Base-by-base conservation (phyloP, 2,329 filamentous ascomycete species). In the Exophiala lecanii-corni region DNA sequence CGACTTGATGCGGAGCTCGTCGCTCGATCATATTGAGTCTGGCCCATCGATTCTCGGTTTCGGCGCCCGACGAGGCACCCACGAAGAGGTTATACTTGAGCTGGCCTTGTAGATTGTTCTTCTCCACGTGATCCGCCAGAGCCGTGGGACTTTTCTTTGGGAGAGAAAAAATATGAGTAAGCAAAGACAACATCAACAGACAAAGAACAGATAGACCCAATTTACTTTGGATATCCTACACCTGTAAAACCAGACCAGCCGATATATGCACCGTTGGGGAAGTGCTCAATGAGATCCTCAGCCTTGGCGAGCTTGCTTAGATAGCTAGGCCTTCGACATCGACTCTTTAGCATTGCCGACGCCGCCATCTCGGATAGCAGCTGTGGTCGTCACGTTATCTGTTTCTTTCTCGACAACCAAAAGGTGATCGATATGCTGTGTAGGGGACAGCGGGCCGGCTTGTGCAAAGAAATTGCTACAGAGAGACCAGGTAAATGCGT, bases 31-130 rank as follows among this genome's bases (percentile, higher is more conserved):
- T 94, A 68, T 94, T 83, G 51, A 91, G 71, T 3, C 71, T 67
- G n/a, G 89, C 88, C 89, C 89, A 94, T 65, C 88, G 76, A 66
- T 92, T 92, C 71, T 94, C 88, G 0, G 88, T 94, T 69, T 92
- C 88, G 13, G 87, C 84, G 26, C 88, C 88, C 12, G 86, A 89
- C 4, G 85, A 91, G n/a, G 88, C 88, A 40, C 88, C 89, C 7
- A 94, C 88, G 55, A 94, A 94, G 13, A 94, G 76, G 44, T 80
- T 83, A 73, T 94, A 94, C 59, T 86, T 86, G 55, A 94, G 72
- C 73, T 94, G 72, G 43, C 88, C 87, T 66, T 94, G 81, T 12
- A 94, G 74, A 50, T 75, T 78, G 67, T 94, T 94, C 70, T 86
- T 79, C 69, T 94, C 88, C 55, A 94, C 88, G 63, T 94, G 83